These are phyloP conservation scores for Purpureocillium takamizusanense DNA, from an alignment of 2,329 filamentous ascomycete genomes.

Conservation along the genomic window DNA sequence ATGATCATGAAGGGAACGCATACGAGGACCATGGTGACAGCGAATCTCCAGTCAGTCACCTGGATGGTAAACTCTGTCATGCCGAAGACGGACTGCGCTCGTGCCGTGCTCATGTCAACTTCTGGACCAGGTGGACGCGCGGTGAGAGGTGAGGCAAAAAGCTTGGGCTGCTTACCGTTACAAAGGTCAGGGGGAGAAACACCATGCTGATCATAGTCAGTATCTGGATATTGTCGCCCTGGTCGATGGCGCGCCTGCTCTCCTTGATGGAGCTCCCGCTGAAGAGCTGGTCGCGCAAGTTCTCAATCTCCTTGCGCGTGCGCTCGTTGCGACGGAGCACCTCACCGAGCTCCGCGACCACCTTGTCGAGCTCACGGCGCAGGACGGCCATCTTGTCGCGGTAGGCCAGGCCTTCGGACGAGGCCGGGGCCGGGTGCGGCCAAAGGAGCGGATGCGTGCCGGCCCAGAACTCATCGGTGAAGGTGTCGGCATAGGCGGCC, in stretches of 20 bases:
- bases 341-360: constrained; percentile 37
- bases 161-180: constrained; percentile 30
- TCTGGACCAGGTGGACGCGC: no score
- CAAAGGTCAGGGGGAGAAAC: constrained; percentile 53
- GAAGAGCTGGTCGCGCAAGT: constrained; percentile 52
- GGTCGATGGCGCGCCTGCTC: constrained; percentile 50
- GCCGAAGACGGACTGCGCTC: constrained; percentile 40
- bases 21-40: constrained; percentile 56
- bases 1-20: constrained; percentile 41
- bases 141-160: neutral
- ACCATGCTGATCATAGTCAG: constrained; percentile 52
- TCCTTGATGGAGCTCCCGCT: constrained; percentile 55
- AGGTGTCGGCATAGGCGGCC: constrained; percentile 45
- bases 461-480: constrained; percentile 49
- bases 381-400: constrained; percentile 36
- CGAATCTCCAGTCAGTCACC: constrained; percentile 34
- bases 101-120: no score
- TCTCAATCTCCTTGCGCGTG: constrained; percentile 44
- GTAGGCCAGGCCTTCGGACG: constrained; percentile 36
- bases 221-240: constrained; percentile 53
- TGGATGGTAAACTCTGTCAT: constrained; percentile 36
- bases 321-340: constrained; percentile 43
- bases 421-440: constrained; percentile 39
- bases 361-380: constrained; percentile 38
- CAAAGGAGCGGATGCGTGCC: constrained; percentile 45